Percentiles rank a stretch among this genome's conserved stretches.
Conservation (phyloP, 2,329 filamentous ascomycete genomes). For the Trichoderma sp. region DNA sequence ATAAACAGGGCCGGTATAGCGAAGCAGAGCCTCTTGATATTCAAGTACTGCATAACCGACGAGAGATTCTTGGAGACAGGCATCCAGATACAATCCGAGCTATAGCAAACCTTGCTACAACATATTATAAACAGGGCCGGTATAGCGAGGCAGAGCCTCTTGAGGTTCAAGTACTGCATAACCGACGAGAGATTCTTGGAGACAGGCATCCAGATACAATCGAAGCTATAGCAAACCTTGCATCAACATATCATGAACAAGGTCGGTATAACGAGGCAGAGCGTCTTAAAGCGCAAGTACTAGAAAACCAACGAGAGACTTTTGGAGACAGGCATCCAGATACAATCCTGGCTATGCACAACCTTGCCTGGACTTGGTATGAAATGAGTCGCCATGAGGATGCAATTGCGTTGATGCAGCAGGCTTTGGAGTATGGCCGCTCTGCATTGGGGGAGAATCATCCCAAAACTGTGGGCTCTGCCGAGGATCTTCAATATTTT, state of each 20-base stretch:
- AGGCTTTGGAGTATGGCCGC: not conserved
- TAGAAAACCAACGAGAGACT: not conserved
- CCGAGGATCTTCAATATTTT: accelerated
- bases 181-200: not conserved
- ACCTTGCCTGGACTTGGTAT: not conserved
- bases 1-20: slow-evolving; percentile 26
- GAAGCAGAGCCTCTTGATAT: slow-evolving; percentile 26
- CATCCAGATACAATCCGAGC: slow-evolving; percentile 24
- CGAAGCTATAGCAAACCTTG: not conserved
- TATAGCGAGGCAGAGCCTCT: not conserved
- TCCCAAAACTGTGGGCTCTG: not conserved
- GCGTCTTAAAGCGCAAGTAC: not conserved
- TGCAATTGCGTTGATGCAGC: not conserved
- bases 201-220: slow-evolving; percentile 29
- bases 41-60: slow-evolving; percentile 25
- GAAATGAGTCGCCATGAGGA: accelerated
- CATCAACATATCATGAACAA: not conserved
- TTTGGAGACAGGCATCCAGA: slow-evolving; percentile 29
- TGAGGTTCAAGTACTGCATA: not conserved
- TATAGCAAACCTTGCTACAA: not conserved
- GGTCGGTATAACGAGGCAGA: not conserved
- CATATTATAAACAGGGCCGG: not conserved
- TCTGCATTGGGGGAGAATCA: not conserved
- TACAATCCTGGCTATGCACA: slow-evolving; percentile 6
- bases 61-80: slow-evolving; percentile 29